Evolutionary conservation across 495 filamentous ascomycete species (phyloP).

Genomic region (Pseudevernia furfuracea): DNA sequence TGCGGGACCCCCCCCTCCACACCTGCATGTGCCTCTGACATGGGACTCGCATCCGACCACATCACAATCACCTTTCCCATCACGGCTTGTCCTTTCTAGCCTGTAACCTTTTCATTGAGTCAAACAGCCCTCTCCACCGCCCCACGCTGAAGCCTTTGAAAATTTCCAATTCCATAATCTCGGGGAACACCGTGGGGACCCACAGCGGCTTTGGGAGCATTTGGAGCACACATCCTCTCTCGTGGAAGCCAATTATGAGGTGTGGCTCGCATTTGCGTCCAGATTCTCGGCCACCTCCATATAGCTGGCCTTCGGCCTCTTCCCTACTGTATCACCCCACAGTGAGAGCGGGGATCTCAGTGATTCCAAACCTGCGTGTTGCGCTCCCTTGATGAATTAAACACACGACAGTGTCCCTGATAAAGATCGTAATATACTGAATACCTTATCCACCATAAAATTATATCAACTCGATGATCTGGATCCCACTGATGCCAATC

Average conservation of each 20-base stretch:
- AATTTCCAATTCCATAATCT: constrained; percentile 83
- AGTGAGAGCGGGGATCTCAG: constrained; percentile 76
- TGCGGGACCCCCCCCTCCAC: not conserved
- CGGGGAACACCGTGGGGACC: constrained; percentile 88
- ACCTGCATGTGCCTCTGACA: not conserved
- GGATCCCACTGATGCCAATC: constrained; percentile 70
- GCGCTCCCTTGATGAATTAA: constrained; percentile 68
- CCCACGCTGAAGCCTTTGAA: constrained; percentile 86
- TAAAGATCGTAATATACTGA: constrained; percentile 84
- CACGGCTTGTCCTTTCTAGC: constrained; percentile 30
- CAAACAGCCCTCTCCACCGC: constrained; percentile 90
- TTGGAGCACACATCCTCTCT: constrained; percentile 76
- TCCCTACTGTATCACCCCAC: constrained; percentile 64
- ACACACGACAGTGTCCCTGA: constrained; percentile 63
- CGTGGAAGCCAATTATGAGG: constrained; percentile 88
- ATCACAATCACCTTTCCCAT: not conserved
- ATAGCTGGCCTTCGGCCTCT: constrained; percentile 50
- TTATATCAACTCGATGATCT: constrained; percentile 89
- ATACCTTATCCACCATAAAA: constrained; percentile 83
- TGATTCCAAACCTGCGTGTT: constrained; percentile 87
- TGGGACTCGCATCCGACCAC: not conserved
- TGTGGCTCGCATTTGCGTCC: constrained; percentile 61
- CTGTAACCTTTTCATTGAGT: constrained; percentile 88
- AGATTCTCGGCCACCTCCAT: constrained; percentile 64
- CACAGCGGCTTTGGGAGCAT: constrained; percentile 81